phyloP scores from a whole-genome alignment of 805 yeast genomes.

The Saturnispora diversa region DNA sequence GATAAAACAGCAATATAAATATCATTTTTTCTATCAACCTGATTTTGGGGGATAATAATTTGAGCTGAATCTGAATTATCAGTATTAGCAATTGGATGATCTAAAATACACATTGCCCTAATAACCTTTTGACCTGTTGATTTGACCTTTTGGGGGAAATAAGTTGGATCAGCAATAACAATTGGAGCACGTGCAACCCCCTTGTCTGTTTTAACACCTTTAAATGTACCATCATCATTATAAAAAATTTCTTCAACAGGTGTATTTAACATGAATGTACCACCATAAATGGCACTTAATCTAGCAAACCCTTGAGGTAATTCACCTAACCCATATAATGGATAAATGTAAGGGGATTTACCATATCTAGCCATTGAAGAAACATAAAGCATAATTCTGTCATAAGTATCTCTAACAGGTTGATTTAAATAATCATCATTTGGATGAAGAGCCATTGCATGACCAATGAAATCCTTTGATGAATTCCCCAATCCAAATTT shows the following conservation, averaged over 20 bases:
- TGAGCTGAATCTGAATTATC: conserved; percentile 82
- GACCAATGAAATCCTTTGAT: conserved; percentile 94
- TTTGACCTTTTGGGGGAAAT: conserved; percentile 78
- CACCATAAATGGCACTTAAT: conserved; percentile 94
- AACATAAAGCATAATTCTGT: conserved; percentile 76
- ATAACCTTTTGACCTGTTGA: conserved; percentile 68
- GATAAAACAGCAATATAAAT: conserved; percentile 90
- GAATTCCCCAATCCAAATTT: conserved; percentile 89
- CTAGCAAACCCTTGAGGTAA: conserved; percentile 99
- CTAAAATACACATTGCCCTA: conserved; percentile 80
- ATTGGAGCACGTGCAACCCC: conserved; percentile 88
- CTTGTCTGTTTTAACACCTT: conserved; percentile 85
- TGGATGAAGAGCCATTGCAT: conserved; percentile 96
- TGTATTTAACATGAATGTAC: conserved; percentile 96
- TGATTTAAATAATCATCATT: conserved; percentile 81
- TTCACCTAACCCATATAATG: conserved; percentile 94
- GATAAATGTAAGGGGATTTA: conserved; percentile 92
- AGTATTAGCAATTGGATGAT: conserved; percentile 83
- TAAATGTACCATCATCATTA: conserved; percentile 61
- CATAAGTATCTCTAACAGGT: conserved; percentile 88
- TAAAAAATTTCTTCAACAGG: conserved; percentile 86
- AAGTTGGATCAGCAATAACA: conserved; percentile 96
- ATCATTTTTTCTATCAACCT: conserved; percentile 85
- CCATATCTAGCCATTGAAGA: conserved; percentile 93
- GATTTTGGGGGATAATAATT: conserved; percentile 94